Evolutionary conservation across 257 asterid genomes (phyloP).

Genomic region (Salvia miltiorrhiza): DNA sequence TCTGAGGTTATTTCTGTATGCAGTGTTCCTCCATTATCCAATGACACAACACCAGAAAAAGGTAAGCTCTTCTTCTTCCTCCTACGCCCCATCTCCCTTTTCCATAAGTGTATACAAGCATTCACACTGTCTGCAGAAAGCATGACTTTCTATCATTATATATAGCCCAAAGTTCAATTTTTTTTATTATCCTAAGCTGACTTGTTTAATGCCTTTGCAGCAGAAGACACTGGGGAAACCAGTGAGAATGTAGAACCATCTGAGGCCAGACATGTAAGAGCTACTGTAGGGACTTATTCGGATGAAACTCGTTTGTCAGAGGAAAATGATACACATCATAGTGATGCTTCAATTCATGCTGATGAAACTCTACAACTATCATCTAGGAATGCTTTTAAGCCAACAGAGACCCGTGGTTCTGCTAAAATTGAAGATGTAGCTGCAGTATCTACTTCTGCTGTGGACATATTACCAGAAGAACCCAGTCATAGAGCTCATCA

Average conservation of each 20-base stretch:
- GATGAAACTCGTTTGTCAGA: conserved; percentile 22
- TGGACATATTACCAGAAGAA: conserved; percentile 7
- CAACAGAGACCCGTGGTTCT: conserved; percentile 20
- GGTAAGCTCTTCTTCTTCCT: conserved; percentile 37
- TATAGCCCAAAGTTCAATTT: background rate
- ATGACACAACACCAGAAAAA: conserved; percentile 24
- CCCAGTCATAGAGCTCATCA: conserved; percentile 9
- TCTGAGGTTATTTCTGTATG: conserved; percentile 52
- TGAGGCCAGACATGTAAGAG: conserved; percentile 24
- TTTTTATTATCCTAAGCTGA: conserved; percentile 9
- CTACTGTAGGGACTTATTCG: conserved; percentile 19
- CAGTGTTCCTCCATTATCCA: conserved; percentile 33
- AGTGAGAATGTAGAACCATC: conserved; percentile 20
- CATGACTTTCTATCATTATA: background rate
- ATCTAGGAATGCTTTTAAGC: conserved; percentile 20
- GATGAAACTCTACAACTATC: conserved; percentile 19
- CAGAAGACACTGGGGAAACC: conserved; percentile 20
- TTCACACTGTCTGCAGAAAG: background rate
- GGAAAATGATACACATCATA: conserved; percentile 12
- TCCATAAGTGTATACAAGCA: background rate
- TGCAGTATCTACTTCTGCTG: conserved; percentile 19
- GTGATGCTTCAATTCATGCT: conserved; percentile 10
- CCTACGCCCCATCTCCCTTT: background rate
- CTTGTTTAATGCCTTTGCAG: conserved; percentile 30
- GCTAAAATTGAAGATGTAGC: conserved; percentile 22